Base-by-base conservation (phyloP, 2,329 filamentous ascomycete genomes). In the Xylogone sp. region DNA sequence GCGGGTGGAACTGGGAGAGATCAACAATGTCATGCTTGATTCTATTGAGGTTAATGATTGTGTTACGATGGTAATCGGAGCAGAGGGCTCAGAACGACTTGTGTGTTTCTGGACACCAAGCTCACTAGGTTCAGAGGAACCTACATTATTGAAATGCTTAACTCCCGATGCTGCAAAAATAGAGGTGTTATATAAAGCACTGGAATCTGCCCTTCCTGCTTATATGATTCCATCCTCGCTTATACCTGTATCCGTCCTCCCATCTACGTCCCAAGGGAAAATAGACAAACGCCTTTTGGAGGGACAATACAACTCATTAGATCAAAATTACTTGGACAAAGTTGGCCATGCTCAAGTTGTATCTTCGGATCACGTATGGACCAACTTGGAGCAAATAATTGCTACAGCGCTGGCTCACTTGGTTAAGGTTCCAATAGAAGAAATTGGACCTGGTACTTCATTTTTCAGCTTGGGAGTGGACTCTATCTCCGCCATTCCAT, bases 201-300 rank as follows among this genome's bases (percentile, higher is more conserved):
- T 95, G 0, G 68, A 72, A 42, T 71, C 75, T 3, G 71, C 71
- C 0, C 69, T 97, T 1, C 86, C 90, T 0, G 62, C 69, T 0
- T 96, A 96, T 65, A 94, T 94, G 88, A 69, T 95, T 1, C 92
- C 92, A 0, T 83, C 82, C 0, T 81, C 84, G 53, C 68, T 95
- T 2, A 71, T 97, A 5, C 87, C 88, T 0, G 73, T 96, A 6
- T 79, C 81, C 1, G 63, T 67, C 1, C 74, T 96, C 42, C 90
- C 91, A 0, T 76, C 86, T 59, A 95, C 87, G 0, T 65, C 79
- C 0, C 88, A 88, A 53, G 88, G 87, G 2, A 96, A 96, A 65
- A 75, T 87, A 3, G 84, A 96, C 62, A 81, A 79, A 53, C 63
- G 69, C 12, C 63, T 67, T 2, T 71, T 96, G 2, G 62, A 70